Conservation (phyloP, 176 grass and related monocot genomes). For the Oryza meridionalis region DNA sequence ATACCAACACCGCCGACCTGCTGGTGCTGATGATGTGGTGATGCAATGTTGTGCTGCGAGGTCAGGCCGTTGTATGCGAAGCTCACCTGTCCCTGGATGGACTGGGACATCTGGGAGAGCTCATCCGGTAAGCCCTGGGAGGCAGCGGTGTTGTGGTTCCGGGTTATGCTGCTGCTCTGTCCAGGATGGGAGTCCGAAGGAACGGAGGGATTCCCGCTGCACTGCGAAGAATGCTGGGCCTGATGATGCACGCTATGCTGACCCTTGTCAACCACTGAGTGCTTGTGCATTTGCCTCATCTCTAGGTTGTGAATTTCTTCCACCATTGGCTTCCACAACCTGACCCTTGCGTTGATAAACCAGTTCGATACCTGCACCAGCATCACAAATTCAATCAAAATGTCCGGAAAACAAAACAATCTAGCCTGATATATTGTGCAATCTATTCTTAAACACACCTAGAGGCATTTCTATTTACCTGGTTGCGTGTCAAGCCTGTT, state of each 20-base stretch:
- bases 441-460: neutral
- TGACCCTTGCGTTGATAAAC: constrained; percentile 98
- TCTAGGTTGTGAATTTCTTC: constrained; percentile 97
- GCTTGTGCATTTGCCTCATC: constrained; percentile 69
- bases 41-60: constrained; percentile 28
- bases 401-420: neutral
- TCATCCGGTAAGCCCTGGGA: constrained; percentile 61
- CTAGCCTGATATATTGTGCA: neutral
- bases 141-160: constrained; percentile 44
- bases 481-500: constrained; percentile 79
- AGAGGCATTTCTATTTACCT: constrained; percentile 31
- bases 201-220: constrained; percentile 49
- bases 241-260: constrained; percentile 35
- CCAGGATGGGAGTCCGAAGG: constrained; percentile 48
- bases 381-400: neutral
- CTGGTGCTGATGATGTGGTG: constrained; percentile 49
- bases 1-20: constrained; percentile 14
- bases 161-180: constrained; percentile 54
- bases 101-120: constrained; percentile 58
- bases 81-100: constrained; percentile 55
- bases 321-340: constrained; percentile 99
- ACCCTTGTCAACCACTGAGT: constrained; percentile 49
- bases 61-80: constrained; percentile 56
- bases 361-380: constrained; percentile 83
- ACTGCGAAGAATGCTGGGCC: constrained; percentile 49